Percentiles rank a stretch among this genome's conserved stretches.
Evolutionary conservation across 164 flowering plant genomes (phyloP).

Genomic region (Dillenia suffruticosa): DNA sequence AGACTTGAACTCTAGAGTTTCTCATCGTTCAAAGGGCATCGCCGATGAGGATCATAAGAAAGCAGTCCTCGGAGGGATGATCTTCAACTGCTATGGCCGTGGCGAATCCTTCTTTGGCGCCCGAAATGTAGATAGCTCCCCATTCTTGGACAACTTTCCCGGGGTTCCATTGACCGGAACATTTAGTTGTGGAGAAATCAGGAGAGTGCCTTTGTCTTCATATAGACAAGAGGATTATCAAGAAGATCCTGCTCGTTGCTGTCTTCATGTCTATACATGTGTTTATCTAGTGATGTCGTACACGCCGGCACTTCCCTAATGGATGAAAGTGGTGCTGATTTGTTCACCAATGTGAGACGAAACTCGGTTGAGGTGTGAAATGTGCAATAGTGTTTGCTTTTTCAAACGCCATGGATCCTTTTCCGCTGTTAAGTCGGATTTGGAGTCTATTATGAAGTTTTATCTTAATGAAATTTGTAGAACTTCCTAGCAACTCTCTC

Average conservation of each 20-base stretch:
- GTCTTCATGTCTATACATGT: slow-evolving; percentile 44
- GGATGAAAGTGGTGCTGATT: not conserved
- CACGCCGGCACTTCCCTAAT: slow-evolving; percentile 12
- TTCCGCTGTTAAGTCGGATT: no score
- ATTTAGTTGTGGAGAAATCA: slow-evolving; percentile 67
- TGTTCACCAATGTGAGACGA: no score
- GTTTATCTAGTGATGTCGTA: slow-evolving; percentile 51
- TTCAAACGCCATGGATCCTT: no score
- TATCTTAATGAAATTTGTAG: no score
- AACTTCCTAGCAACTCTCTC: no score
- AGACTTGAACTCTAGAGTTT: slow-evolving; percentile 3
- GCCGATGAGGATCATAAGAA: slow-evolving; percentile 13
- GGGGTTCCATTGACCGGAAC: slow-evolving; percentile 53
- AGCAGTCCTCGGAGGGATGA: slow-evolving; percentile 54
- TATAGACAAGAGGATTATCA: not conserved
- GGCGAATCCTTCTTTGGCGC: slow-evolving; percentile 50
- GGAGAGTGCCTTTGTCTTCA: slow-evolving; percentile 25
- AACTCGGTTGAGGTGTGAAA: no score
- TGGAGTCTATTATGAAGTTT: no score
- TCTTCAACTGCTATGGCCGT: slow-evolving; percentile 70
- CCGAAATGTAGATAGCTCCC: slow-evolving; percentile 49
- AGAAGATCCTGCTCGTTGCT: slow-evolving; percentile 15
- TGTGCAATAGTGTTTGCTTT: no score
- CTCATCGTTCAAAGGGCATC: not conserved
- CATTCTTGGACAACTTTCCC: slow-evolving; percentile 57